These are phyloP conservation scores for Heritiera littoralis DNA, from an alignment of 345 rosid genomes.

Conservation along the genomic window DNA sequence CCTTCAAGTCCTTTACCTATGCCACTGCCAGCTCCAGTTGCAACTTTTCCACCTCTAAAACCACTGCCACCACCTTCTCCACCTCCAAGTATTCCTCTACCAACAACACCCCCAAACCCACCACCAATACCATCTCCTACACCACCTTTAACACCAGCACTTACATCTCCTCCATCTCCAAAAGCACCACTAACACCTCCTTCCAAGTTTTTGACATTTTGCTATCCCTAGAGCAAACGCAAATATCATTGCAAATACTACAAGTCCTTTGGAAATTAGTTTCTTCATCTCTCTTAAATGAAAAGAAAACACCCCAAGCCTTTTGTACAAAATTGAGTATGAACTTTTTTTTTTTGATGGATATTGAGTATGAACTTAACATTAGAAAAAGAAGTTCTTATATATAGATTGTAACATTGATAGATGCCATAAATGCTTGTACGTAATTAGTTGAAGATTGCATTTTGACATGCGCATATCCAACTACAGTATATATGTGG, in stretches of 20 bases:
- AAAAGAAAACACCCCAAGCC: no score
- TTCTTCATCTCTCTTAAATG: slow-evolving; percentile 31
- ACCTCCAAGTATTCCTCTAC: slow-evolving; percentile 18
- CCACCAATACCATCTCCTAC: neutral
- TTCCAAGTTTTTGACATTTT: slow-evolving; percentile 40
- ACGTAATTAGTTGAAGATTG: slow-evolving; percentile 2
- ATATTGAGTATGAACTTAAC: neutral
- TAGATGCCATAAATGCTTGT: slow-evolving; percentile 24
- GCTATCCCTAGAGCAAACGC: slow-evolving; percentile 37
- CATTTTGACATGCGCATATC: no score
- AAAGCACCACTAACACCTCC: slow-evolving; percentile 16
- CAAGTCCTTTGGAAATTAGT: slow-evolving; percentile 15
- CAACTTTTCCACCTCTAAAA: no score
- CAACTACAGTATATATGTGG: no score
- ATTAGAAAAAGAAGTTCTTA: neutral
- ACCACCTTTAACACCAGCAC: no score
- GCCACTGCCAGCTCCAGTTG: no score
- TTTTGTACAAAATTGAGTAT: neutral
- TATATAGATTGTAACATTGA: slow-evolving; percentile 14
- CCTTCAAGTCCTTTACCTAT: no score
- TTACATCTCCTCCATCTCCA: neutral
- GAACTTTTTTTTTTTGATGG: no score
- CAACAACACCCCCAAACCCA: neutral
- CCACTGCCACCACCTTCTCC: neutral
- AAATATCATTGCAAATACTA: slow-evolving; percentile 24